A percentile compares a stretch with the other conserved stretches of the same genome.
Conservation (phyloP, 306 rosid genomes). For the Cicer arietinum region DNA sequence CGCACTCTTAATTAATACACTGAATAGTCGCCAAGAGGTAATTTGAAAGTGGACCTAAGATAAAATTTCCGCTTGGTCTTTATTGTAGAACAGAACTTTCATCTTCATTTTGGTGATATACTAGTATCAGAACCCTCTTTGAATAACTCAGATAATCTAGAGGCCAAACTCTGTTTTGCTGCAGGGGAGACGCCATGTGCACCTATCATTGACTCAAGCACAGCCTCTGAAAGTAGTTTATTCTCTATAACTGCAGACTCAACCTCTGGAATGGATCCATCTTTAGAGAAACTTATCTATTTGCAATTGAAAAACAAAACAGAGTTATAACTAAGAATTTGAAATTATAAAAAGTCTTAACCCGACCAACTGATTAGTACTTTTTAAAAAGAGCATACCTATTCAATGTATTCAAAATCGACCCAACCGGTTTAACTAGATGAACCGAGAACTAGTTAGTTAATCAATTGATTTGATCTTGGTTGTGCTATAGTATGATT, state of each 20-base stretch:
- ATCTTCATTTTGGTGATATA: background rate
- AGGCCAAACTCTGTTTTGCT: slow-evolving; percentile 67
- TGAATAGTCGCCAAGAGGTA: background rate
- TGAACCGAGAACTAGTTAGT: no score
- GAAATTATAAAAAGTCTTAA: background rate
- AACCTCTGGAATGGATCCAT: slow-evolving; percentile 58
- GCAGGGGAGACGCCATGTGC: slow-evolving; percentile 82
- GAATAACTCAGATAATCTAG: slow-evolving; percentile 56
- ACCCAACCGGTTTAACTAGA: no score
- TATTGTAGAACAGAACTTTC: slow-evolving; percentile 1
- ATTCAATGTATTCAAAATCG: background rate
- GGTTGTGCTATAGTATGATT: no score
- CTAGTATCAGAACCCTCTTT: slow-evolving; percentile 11
- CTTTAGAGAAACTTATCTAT: slow-evolving; percentile 78
- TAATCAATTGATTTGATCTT: no score
- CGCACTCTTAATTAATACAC: background rate
- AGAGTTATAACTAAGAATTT: background rate
- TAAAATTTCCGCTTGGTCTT: slow-evolving; percentile 9
- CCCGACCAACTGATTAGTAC: no score
- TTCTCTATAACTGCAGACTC: slow-evolving; percentile 59
- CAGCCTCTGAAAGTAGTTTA: slow-evolving; percentile 67
- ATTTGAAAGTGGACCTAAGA: background rate
- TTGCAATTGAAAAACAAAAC: background rate
- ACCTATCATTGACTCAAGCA: slow-evolving; percentile 76
- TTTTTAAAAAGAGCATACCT: background rate